A percentile compares a stretch with the other conserved stretches of the same genome.
Conservation (phyloP, 2,329 filamentous ascomycete species). For the Xylariaceae sp. region DNA sequence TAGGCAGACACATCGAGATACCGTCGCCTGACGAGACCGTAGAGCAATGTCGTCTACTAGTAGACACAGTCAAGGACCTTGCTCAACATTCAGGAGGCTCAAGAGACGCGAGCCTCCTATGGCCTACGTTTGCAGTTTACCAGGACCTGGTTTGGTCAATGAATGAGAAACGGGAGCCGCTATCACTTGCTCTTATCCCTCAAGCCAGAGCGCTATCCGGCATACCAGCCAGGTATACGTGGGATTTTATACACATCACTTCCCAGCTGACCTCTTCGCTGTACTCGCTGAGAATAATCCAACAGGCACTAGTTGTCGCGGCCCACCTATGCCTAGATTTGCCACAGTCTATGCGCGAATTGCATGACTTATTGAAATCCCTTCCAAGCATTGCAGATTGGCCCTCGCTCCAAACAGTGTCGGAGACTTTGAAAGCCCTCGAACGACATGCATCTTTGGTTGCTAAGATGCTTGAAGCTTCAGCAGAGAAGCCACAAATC, state of each 20-base stretch:
- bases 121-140: conserved; percentile 35
- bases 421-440: conserved; percentile 12
- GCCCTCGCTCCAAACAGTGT: conserved; percentile 24
- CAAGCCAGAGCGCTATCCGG: conserved; percentile 25
- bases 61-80: conserved; percentile 23
- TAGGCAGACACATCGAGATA: conserved; percentile 32
- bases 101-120: conserved; percentile 21
- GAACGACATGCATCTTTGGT: too few species aligned
- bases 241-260: conserved; percentile 58
- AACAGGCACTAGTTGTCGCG: conserved; percentile 43
- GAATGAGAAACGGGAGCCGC: conserved; percentile 29
- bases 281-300: conserved; percentile 58
- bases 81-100: too few species aligned
- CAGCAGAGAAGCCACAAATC: too few species aligned
- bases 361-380: conserved; percentile 16
- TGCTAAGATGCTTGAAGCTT: too few species aligned
- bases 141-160: conserved; percentile 34
- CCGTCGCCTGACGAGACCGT: conserved; percentile 17
- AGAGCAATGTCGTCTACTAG: conserved; percentile 23
- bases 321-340: conserved; percentile 10
- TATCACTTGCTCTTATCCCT: conserved; percentile 29
- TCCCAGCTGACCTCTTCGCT: conserved; percentile 57
- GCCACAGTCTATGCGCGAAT: conserved; percentile 12
- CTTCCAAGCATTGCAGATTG: conserved; percentile 25
- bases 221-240: conserved; percentile 37